A percentile compares a stretch with the other conserved stretches of the same genome.
These are phyloP conservation scores for Theobroma cacao DNA, from an alignment of 345 rosid genomes.

Conservation along the genomic window DNA sequence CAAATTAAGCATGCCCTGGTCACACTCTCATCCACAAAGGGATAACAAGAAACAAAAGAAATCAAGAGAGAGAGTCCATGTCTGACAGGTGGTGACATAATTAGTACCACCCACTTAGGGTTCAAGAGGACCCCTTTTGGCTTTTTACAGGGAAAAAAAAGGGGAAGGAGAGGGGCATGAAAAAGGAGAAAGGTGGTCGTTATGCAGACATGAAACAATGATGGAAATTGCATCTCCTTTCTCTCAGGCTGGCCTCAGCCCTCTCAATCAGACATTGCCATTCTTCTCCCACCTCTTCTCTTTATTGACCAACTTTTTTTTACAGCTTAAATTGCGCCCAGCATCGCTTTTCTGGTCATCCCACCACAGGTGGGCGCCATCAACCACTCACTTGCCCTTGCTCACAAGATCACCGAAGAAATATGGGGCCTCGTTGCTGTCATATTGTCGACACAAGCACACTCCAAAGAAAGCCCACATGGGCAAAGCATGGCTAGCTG, in stretches of 20 bases:
- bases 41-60: background rate
- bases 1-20: background rate
- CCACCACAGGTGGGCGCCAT: constrained; percentile 17
- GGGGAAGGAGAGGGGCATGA: background rate
- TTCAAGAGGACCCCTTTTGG: constrained; percentile 23
- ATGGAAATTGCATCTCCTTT: constrained; percentile 1
- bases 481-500: constrained; percentile 5
- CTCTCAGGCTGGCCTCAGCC: background rate
- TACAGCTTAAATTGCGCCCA: constrained; percentile 30
- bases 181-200: constrained; percentile 7
- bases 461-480: constrained; percentile 12
- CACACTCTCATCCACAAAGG: background rate
- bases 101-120: constrained; percentile 22
- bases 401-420: background rate
- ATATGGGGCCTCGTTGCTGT: constrained; percentile 20
- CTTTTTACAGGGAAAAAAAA: background rate
- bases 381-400: background rate
- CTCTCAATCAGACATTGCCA: constrained; percentile 13
- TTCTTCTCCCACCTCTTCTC: constrained; percentile 2
- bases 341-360: background rate
- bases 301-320: constrained; percentile 14
- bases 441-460: constrained; percentile 6
- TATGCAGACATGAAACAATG: constrained; percentile 12
- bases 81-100: constrained; percentile 23
- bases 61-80: background rate